Evolutionary conservation across 2,329 filamentous ascomycete species (phyloP), one percentile per base, ranked within the genome.

Genomic region (Xylaria sp.): DNA sequence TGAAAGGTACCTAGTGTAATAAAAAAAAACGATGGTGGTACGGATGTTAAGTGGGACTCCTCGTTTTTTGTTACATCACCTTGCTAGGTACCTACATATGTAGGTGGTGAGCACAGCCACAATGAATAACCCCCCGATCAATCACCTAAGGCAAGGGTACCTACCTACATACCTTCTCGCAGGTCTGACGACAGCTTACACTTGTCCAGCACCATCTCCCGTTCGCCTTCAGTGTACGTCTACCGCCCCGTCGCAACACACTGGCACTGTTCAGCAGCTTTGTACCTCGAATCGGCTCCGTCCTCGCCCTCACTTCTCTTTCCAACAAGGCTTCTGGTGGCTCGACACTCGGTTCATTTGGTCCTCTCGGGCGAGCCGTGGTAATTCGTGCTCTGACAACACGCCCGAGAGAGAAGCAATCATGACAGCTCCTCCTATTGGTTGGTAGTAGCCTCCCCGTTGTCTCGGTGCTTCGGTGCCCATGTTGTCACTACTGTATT

Each of bases 391-490:
- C 67, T 55, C 68, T 52, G 23, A 48, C 31, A 61, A 49, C 48
- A 60, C 58, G 62, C 59, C 55, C 62, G 66, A 68, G 62, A 72
- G 59, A 64, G 66, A 56, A 36, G 55, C 81, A 79, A 62, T 66
- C 56, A 88, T 88, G 86, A 83, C 86, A 69, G 81, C 81, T 73
- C 82, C 85, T 74, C 86, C 86, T 75, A 88, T 88, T 81, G 85
- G 85, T 87, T 82, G 76, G 83, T 80, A 69, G 65, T 69, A 36
- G 28, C 63, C 69, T 70, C 70, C 67, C 62, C 64, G 71, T 64
- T 55, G 70, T 71, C 73, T 70, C 59, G 46, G 48, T 31, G 31
- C 18, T 31, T 62, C 31, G 33, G 48, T 54, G 60, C 39, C 36
- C 51, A 10, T 33, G 36, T n/a, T 25, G 36, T 20, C 18, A 31